Conservation (phyloP, 1,284 basidiomycete species). For the Gastroboletus turbinatus region DNA sequence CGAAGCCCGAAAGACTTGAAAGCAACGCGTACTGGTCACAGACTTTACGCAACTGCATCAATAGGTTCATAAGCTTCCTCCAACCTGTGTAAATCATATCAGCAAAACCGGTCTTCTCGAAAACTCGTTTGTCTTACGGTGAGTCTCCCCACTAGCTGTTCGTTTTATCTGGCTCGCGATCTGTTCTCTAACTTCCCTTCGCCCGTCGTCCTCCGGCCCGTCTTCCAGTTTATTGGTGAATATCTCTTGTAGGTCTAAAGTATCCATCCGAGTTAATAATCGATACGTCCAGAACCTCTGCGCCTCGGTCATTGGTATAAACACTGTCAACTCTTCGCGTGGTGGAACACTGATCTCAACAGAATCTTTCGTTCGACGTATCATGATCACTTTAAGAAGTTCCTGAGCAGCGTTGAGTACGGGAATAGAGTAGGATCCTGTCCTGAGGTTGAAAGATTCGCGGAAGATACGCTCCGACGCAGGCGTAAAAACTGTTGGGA, state of each 20-base stretch:
- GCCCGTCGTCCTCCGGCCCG: slow-evolving; percentile 33
- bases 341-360: slow-evolving; percentile 55
- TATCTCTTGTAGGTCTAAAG: slow-evolving; percentile 46
- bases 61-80: slow-evolving; percentile 56
- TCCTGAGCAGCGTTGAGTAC: slow-evolving; percentile 49
- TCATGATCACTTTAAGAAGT: slow-evolving; percentile 53
- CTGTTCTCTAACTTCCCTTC: slow-evolving; percentile 41
- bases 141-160: slow-evolving; percentile 30
- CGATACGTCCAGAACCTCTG: slow-evolving; percentile 64
- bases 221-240: slow-evolving; percentile 41
- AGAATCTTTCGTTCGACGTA: slow-evolving; percentile 56
- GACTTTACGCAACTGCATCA: slow-evolving; percentile 57
- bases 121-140: slow-evolving; percentile 29
- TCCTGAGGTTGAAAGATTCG: slow-evolving; percentile 50
- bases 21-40: slow-evolving; percentile 50
- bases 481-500: slow-evolving; percentile 51
- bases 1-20: neutral
- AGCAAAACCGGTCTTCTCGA: neutral
- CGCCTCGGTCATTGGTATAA: slow-evolving; percentile 55
- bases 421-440: slow-evolving; percentile 49
- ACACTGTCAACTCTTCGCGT: slow-evolving; percentile 55
- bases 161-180: slow-evolving; percentile 39
- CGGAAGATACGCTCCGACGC: slow-evolving; percentile 49
- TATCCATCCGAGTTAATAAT: slow-evolving; percentile 52
- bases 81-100: slow-evolving; percentile 38